Evolutionary conservation across 345 rosid genomes (phyloP).

Genomic region (Euphorbia lathyris): DNA sequence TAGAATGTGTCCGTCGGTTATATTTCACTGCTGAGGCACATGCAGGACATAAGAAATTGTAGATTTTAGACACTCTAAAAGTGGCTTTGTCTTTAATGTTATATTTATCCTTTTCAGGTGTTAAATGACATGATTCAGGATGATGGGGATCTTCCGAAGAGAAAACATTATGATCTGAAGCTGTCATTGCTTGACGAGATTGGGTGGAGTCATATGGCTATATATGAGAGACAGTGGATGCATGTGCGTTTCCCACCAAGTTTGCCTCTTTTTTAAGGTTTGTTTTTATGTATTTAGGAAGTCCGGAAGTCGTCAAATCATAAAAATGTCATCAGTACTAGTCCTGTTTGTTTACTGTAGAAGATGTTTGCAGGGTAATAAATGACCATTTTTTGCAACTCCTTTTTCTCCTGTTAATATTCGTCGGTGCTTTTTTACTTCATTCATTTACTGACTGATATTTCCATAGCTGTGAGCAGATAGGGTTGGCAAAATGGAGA

Average conservation of each 20-base stretch:
- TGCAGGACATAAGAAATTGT: background rate
- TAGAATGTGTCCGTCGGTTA: background rate
- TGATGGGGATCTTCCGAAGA: conserved; percentile 68
- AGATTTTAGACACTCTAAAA: background rate
- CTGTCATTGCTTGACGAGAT: conserved; percentile 72
- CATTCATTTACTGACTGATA: background rate
- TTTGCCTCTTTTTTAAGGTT: conserved; percentile 65
- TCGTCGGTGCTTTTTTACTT: background rate
- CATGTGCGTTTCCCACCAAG: conserved; percentile 73
- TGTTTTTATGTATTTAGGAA: background rate
- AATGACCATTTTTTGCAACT: background rate
- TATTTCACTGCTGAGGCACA: background rate
- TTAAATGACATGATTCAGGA: conserved; percentile 75
- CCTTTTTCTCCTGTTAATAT: background rate
- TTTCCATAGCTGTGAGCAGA: too few species aligned
- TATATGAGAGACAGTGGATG: conserved; percentile 84
- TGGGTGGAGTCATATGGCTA: conserved; percentile 70
- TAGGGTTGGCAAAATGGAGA: too few species aligned
- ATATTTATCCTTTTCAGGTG: conserved; percentile 38
- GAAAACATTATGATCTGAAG: conserved; percentile 71
- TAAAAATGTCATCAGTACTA: background rate
- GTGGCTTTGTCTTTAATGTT: background rate
- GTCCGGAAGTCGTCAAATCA: background rate
- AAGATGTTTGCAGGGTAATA: background rate
- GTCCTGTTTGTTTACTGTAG: background rate